Base-by-base conservation (phyloP, 805 yeast genomes). In the Zygosaccharomyces rouxii region DNA sequence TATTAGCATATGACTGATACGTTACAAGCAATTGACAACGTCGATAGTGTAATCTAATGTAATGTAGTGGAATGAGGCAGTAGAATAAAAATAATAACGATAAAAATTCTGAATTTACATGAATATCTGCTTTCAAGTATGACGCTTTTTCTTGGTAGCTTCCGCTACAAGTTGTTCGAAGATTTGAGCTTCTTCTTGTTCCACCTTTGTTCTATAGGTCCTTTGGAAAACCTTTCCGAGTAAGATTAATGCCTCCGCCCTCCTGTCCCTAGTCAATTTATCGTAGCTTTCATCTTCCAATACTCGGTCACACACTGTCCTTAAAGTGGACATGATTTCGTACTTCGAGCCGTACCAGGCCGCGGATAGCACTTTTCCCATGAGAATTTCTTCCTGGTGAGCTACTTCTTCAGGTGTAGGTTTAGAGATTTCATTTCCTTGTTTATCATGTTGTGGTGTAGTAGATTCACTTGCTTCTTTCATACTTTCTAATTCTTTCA, bases 321-420 rank as follows among this genome's bases (percentile, higher is more conserved):
- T 77, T 46, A 84, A 73, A 0, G 89, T 84, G 11, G 84, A 75
- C 63, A 82, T 85, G 46, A 86, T 86, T 64, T 86, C 95, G 61
- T 81, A 85, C 59, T 78, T 83, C 10, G 90, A 81, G 0, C 92
- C 89, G 10, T 81, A 80, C 95, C 95, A 86, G 7, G 94, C 94
- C 2, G 90, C 92, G 7, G 86, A 84, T 30, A 86, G 69, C 16
- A 86, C 86, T 64, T 86, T 86, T 18, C 92, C 94, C 74, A 85
- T 81, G 55, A 86, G 68, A 28, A 82, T 73, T 62, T 84, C 82
- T 60, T 86, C 92, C 72, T 82, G 76, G 51, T 83, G 84, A 2
- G 87, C 88, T 21, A 81, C 52, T 47, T 81, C 84, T 54, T 81
- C 86, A 2, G 73, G 73, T 0, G 84, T 66, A n/a, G 77, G 77